Evolutionary conservation across 345 rosid genomes (phyloP), one percentile per base, ranked within the genome.

Genomic region (Euclidium syriacum): DNA sequence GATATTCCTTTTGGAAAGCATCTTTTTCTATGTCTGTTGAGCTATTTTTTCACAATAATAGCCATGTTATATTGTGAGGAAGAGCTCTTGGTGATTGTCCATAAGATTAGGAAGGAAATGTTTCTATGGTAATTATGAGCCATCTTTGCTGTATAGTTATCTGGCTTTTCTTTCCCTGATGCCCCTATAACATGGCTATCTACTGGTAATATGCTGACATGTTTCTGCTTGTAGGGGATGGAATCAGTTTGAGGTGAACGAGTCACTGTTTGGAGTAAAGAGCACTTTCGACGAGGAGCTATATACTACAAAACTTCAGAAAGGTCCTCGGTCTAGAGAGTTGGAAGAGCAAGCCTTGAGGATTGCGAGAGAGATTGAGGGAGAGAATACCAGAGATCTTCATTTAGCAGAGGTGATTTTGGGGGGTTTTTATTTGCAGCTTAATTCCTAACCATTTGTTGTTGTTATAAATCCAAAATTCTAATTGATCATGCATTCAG

Each of bases 351-450:
- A 86, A 79, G 97, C 99, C 55, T 33, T 4, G 54, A 85, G 87
- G 73, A 88, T 95, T 67, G 97, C 99, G 7, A 79, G 76, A 75
- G 99, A 95, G 84, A 95, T 87, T 57, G 95, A 83, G 86, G 84
- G 89, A 36, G 96, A 90, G 73, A 90, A 78, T 9, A 90, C 96
- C 6, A 65, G 67, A 44, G 96, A 95, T 76, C 85, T 81, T 79
- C 99, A 90, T 75, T 72, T 85, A 71, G 97, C 99, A 23, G 97
- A 95, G 91, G 99, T 86, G 63, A 39, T 58, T 41, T 67, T 73
- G 11, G 19, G 70, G 29, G 42, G 11, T 58, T 33, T n/a, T 48
- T 41, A 52, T 50, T 12, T 56, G 33, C 48, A 62, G 59, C 19
- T 67, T 25, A 11, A 12, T 50, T 29, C 29, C 24, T 55, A 12